Evolutionary conservation across 2,329 filamentous ascomycete genomes (phyloP), one percentile per base, ranked within the genome.

Genomic region (Rhynchosporium agropyri): DNA sequence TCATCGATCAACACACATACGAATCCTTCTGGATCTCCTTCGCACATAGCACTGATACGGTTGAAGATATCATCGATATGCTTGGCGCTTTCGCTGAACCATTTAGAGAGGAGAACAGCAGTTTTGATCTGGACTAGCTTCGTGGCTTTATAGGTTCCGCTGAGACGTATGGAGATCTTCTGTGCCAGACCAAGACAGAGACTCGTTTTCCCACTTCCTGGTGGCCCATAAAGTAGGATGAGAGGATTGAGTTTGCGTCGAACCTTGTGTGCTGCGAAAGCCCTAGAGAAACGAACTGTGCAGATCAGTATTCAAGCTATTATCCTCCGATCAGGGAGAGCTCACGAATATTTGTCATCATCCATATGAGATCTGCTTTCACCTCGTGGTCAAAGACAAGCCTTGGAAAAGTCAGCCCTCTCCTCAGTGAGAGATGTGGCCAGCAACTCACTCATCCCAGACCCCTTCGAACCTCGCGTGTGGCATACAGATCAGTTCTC

Each of bases 161-260:
- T 73, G 0, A 82, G 73, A 0, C 80, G 75, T 42, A 83, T 81
- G 20, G 77, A 76, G 2, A 82, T 73, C 67, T 80, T 81, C 62
- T 83, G 80, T 12, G 95, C 95, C 31, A 99, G 93, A 13, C 93
- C 94, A 83, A 97, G 98, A 77, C 97, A 93, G 72, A 97, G 79
- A 88, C 96, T 94, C 10, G 92, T 96, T 79, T 96, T 96, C 70
- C 92, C 92, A 0, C 92, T 96, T 65, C 92, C 92, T 0, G 92
- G 92, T 0, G 91, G 91, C 0, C 92, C 92, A 72, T 96, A 94
- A 75, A 96, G 93, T n/a, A 96, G 78, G 68, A 96, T 94, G 89
- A 64, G 92, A 90, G 58, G 95, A 92, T 77, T 98, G 92, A 77
- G 65, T 97, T 97, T 77, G 92, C 92, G 68, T 96, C 96, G 79